Percentiles rank a stretch among this genome's conserved stretches.
These are phyloP conservation scores for Lumnitzera littorea DNA, from an alignment of 345 rosid species.

Conservation along the genomic window DNA sequence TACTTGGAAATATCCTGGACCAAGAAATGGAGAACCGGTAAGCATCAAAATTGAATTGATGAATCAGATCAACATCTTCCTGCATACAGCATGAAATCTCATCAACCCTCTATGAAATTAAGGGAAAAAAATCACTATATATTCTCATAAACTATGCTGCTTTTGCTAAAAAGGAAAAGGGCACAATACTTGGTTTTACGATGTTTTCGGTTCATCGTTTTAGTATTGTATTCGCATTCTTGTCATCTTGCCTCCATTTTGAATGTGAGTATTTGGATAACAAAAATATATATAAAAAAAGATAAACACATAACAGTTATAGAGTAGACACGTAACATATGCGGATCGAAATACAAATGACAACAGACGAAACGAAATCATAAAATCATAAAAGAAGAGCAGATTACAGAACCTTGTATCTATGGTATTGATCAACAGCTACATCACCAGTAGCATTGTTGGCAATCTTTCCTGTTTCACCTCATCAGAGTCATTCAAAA, in stretches of 20 bases:
- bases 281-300: not conserved
- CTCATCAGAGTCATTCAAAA: not conserved
- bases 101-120: not conserved
- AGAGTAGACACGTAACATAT: too few species aligned
- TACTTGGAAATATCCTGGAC: constrained; percentile 54
- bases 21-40: constrained; percentile 54
- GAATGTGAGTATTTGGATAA: too few species aligned
- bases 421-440: constrained; percentile 53
- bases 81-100: constrained; percentile 5
- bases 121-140: not conserved
- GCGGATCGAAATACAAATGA: too few species aligned
- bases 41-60: constrained; percentile 37
- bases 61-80: constrained; percentile 41
- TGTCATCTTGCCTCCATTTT: too few species aligned
- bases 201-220: too few species aligned
- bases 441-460: constrained; percentile 36
- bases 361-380: too few species aligned
- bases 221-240: too few species aligned
- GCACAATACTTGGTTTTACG: too few species aligned
- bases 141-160: too few species aligned
- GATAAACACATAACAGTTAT: too few species aligned
- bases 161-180: too few species aligned
- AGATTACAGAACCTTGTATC: constrained; percentile 17
- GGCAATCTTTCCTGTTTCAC: constrained; percentile 30
- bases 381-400: not conserved